Base-by-base conservation (phyloP, 164 flowering plant species). In the Chimonanthus salicifolius region DNA sequence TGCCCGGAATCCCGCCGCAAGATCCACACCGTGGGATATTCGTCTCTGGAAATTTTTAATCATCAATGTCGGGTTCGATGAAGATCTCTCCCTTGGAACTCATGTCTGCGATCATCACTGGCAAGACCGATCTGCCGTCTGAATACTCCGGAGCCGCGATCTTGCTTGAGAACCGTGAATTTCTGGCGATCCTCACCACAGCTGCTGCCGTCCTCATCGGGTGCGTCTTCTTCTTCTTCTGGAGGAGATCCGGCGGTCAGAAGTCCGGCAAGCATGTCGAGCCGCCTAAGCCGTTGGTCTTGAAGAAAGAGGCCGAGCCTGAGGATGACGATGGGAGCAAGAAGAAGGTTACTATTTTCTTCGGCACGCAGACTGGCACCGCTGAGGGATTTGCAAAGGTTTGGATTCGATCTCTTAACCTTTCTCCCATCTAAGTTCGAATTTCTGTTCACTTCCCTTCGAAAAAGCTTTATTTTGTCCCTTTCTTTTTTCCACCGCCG, bases 301-400 rank as follows among this genome's bases (percentile, higher is more conserved):
- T 83, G 18, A 90, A 85, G 78, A 63, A 63, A 18, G 81, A 78
- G 43, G 10, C 43, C 18, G 75, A 70, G 0, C 94, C 88, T 69
- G 78, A 62, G 7, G 97, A 88, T 44, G 85, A 82, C 10, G 97
- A 92, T 71, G 92, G 84, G 60, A 94, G 96, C 3, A 87, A 73
- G 87, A 87, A 85, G 83, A 93, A 89, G 82, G 97, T 95, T 67
- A 88, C 97, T 60, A 77, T 95, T 77, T 88, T 95, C 76, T 95
- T 86, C 66, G 99, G 99, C 3, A 95, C 98, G 0, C 99, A 95
- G 78, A 95, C 99, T 48, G 99, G 99, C 3, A 95, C 99, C 0
- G 98, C 99, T 44, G 99, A 95, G 77, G 98, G 99, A 16, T 95
- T 95, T 69, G 98, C 99, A 0, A 94, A 94, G 97, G 98, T 94